Base-by-base conservation (phyloP, 441 rosid genomes). In the Theobroma grandiflorum region DNA sequence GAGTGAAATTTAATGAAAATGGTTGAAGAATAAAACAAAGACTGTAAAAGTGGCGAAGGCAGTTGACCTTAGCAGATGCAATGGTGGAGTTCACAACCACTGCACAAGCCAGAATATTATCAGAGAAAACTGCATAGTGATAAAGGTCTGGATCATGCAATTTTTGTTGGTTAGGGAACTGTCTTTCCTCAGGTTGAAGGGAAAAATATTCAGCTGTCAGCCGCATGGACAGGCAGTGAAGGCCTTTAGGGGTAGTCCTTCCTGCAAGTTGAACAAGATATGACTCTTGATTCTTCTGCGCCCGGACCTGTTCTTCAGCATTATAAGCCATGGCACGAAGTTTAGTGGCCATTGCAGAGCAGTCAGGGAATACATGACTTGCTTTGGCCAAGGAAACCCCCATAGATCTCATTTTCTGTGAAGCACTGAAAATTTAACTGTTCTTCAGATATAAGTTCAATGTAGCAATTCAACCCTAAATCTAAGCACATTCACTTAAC, bases 221-320 rank as follows among this genome's bases (percentile, higher is more conserved):
- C 83, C 87, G 90, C 96, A 96, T 90, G 74, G 96, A 86, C 37
- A 96, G 97, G 88, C 98, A 96, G 75, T 96, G 99, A 84, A 90
- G 88, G 78, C 98, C 94, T 89, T 96, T 96, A 35, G 98, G 94
- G 33, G 96, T 96, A 55, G 95, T 92, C 86, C 94, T 88, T 75
- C 92, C 94, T 76, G 96, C 95, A 86, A 94, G 98, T 80, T 86
- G 91, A 84, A 93, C 66, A 58, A 96, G 95, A 89, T 87, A 88
- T 45, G 86, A 42, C 76, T 89, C 92, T 85, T 94, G 88, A 75
- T 90, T 86, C 84, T 88, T 91, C 85, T 90, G 97, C 26, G 85
- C 90, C 77, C 75, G 90, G 74, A 94, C 91, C 84, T 86, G 93
- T 79, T 92, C 95, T 86, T 94, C 96, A 82, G 94, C 83, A 86